A percentile compares a stretch with the other conserved stretches of the same genome.
phyloP scores from a whole-genome alignment of 768 basidiomycete genomes.

The Mycena vitilis region DNA sequence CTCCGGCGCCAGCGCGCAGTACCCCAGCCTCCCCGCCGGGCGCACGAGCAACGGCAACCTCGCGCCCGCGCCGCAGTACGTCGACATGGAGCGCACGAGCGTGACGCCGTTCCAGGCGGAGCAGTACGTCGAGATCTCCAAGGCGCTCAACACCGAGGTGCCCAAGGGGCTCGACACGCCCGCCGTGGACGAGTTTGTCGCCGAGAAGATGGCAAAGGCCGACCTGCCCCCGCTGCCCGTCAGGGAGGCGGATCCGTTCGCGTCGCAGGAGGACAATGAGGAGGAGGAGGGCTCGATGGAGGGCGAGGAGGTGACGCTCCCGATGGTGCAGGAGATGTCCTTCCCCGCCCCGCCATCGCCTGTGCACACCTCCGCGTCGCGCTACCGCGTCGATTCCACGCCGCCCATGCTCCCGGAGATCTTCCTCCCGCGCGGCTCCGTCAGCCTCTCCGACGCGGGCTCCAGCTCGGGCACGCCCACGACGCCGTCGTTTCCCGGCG shows the following conservation, averaged over 20 bases:
- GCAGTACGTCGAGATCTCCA: conserved; percentile 79
- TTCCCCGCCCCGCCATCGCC: conserved; percentile 56
- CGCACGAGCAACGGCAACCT: conserved; percentile 22
- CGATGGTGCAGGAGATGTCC: conserved; percentile 43
- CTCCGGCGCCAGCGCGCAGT: conserved; percentile 9
- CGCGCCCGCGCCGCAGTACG: conserved; percentile 56
- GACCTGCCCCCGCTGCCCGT: conserved; percentile 32
- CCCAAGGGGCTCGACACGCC: conserved; percentile 50
- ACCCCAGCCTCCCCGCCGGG: conserved; percentile 34
- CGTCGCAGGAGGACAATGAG: background rate
- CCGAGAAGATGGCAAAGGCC: conserved; percentile 22
- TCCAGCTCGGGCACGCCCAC: conserved; percentile 25
- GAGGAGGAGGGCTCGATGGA: conserved; percentile 4
- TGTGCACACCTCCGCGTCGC: conserved; percentile 41
- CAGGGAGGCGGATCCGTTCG: conserved; percentile 30
- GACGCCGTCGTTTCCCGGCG: conserved; percentile 19
- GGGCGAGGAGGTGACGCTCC: conserved; percentile 1
- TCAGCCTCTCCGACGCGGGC: conserved; percentile 42
- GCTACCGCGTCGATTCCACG: conserved; percentile 58
- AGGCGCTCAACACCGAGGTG: conserved; percentile 59
- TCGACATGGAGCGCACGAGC: conserved; percentile 74
- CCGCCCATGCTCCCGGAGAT: conserved; percentile 70
- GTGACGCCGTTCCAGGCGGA: conserved; percentile 81
- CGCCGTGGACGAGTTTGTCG: conserved; percentile 42
- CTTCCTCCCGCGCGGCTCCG: conserved; percentile 56